Evolutionary conservation across 768 basidiomycete genomes (phyloP), one percentile per base, ranked within the genome.

Genomic region (Kondoa malvinella): DNA sequence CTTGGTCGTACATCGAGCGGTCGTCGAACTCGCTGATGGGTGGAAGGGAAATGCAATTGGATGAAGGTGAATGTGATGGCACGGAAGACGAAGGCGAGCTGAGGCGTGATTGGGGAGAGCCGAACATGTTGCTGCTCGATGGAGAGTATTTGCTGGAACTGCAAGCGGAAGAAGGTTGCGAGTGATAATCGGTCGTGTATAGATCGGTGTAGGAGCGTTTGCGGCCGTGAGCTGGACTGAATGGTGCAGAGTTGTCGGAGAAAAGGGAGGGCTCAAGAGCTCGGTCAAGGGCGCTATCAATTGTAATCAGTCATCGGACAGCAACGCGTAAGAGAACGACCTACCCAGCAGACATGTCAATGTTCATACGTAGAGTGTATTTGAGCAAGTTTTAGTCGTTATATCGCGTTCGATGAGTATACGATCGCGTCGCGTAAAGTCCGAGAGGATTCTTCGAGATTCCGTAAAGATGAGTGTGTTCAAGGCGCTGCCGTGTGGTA

Each of bases 261-360:
- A 29, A 56, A 56, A 25, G 14, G 14, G 25, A 14, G 8, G 57
- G 4, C 57, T 59, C 57, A 4, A 59, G 4, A 4, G 57, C n/a
- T 25, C 57, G 57, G 12, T 59, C 57, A 29, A 59, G 57, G 8
- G 57, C 4, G n/a, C 57, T 59, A 29, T 14, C 50, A 14, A 4
- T 59, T 25, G 8, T 4, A 4, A 25, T 59, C 8, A 59, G 57
- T 25, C 57, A 59, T 8, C 4, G 57, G 12, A 29, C n/a, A 25
- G 12, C n/a, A 25, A 29, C 57, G n/a, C 30, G 50, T 56, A 56
- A 25, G 50, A 56, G 57, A 59, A 29, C 25, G 57, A n/a, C 57
- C 25, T 25, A 59, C 57, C 57, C 57, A 4, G 57, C 57, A 59
- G 57, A 59, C 57, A 59, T 79, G 82, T 21, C n/a, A n/a, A n/a